These are phyloP conservation scores for Trichoderma sp. DNA, from an alignment of 2,329 filamentous ascomycete species.

Conservation along the genomic window DNA sequence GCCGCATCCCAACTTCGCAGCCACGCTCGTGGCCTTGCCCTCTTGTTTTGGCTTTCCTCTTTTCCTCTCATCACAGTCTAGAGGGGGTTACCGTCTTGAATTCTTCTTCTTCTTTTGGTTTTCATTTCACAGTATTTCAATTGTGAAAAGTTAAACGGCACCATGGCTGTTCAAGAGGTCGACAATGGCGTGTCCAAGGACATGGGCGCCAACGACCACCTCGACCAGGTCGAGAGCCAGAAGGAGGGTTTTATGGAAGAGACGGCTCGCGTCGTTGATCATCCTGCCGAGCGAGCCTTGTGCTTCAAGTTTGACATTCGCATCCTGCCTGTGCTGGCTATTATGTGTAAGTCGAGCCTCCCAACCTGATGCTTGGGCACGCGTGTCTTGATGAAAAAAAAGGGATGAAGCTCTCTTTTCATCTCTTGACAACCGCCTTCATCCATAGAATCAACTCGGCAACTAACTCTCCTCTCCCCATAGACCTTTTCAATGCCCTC, in stretches of 20 bases:
- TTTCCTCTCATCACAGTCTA: background rate
- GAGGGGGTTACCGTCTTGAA: background rate
- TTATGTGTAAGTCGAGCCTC: slow-evolving; percentile 44
- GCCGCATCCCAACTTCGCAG: background rate
- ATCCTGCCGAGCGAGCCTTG: slow-evolving; percentile 47
- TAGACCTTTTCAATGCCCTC: slow-evolving; percentile 47
- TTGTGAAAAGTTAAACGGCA: background rate
- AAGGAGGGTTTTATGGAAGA: slow-evolving; percentile 22
- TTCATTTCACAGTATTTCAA: background rate
- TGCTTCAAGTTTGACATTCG: slow-evolving; percentile 55
- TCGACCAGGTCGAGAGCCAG: slow-evolving; percentile 20
- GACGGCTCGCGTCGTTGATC: slow-evolving; percentile 33
- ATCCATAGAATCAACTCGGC: background rate
- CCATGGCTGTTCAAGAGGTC: slow-evolving; percentile 14
- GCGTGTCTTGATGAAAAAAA: background rate
- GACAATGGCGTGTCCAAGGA: slow-evolving; percentile 13
- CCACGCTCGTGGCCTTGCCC: background rate
- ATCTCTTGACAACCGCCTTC: background rate
- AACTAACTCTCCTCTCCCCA: background rate
- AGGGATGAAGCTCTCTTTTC: background rate
- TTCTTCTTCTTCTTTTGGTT: background rate
- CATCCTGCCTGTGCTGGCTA: slow-evolving; percentile 50
- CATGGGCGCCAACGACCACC: slow-evolving; percentile 10
- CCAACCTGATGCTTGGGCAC: background rate
- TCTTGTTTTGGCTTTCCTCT: background rate